Evolutionary conservation across 2,329 filamentous ascomycete genomes (phyloP).

Genomic region (Hypoxylon sp.): DNA sequence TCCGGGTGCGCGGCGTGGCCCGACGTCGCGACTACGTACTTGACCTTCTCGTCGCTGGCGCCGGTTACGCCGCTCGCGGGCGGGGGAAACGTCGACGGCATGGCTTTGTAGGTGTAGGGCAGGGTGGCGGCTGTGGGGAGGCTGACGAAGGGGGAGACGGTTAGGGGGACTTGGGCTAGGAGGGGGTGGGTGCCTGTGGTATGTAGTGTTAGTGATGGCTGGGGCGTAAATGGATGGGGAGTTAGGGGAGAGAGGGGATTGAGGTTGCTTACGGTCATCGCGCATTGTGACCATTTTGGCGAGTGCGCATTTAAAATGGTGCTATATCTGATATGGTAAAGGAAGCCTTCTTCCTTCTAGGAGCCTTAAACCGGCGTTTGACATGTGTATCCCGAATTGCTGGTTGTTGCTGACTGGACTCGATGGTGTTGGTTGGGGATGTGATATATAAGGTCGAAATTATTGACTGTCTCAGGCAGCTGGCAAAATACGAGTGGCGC

Average conservation of each 20-base stretch:
- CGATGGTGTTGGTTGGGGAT: not conserved
- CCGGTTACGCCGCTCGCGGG: constrained; percentile 71
- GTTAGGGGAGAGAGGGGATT: constrained; percentile 16
- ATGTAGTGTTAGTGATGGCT: constrained; percentile 13
- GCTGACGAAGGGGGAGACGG: constrained; percentile 93
- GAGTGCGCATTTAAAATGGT: not conserved
- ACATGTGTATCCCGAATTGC: not conserved
- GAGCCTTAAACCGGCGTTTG: not conserved
- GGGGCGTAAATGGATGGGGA: too few relatives aligned
- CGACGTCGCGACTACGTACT: constrained; percentile 83
- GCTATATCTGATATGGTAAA: not conserved
- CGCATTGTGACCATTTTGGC: constrained; percentile 55
- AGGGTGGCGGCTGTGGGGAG: constrained; percentile 91
- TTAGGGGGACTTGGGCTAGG: constrained; percentile 91
- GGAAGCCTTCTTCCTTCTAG: constrained; percentile 2
- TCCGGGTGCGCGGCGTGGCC: constrained; percentile 89
- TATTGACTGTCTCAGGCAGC: constrained; percentile 7
- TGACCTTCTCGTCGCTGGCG: constrained; percentile 65
- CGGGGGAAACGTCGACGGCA: constrained; percentile 87
- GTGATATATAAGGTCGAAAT: not conserved
- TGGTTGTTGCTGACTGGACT: not conserved
- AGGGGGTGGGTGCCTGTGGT: constrained; percentile 84
- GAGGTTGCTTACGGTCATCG: constrained; percentile 56
- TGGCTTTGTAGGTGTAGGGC: constrained; percentile 93
- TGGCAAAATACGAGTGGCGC: constrained; percentile 8